Evolutionary conservation across 2,329 filamentous ascomycete genomes (phyloP), one percentile per base, ranked within the genome.

Genomic region (Penicillium sp.): DNA sequence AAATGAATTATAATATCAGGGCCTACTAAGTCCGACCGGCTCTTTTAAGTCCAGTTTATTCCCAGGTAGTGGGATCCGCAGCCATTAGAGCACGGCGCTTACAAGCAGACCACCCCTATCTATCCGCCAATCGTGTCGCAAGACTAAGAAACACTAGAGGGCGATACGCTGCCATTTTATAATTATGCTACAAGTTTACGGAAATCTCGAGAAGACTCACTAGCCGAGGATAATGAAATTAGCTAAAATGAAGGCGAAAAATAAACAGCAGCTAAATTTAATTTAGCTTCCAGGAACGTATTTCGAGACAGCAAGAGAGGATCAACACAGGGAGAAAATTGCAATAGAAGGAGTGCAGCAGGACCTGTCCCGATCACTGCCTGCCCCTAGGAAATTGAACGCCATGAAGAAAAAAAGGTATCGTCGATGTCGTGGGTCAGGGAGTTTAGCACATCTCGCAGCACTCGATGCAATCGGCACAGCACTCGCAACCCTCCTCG

Each of bases 401-500:
- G 62, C 58, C 53, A 55, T 46, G 53, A 56, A 50, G 55, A 49
- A 32, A 55, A 52, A 50, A 57, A 57, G 41, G 42, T 56, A 56
- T 65, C 55, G 47, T 63, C 39, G 53, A 53, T 46, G 44, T 60
- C 60, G 54, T 62, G 44, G 52, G 53, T 59, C 46, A 37, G 49
- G 20, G 42, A 46, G 46, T 42, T 60, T 66, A 70, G 54, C 67
- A 71, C 61, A 66, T 61, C 44, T 70, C 67, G 46, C 69, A 75
- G 65, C 77, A 81, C 50, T 79, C 79, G 59, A 78, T 78, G 66
- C 80, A 83, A 4, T 83, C 81, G n/a, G 76, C 71, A 62, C 81
- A 84, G 69, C 81, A 83, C 65, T 83, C 81, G 60, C 81, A 84
- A 25, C 78, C 75, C 67, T 84, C 81, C 62, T 83, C 81, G 60